A percentile compares a stretch with the other conserved stretches of the same genome.
Conservation (phyloP, 1,139 yeast genomes). For the Magnusiomyces clavatus region DNA sequence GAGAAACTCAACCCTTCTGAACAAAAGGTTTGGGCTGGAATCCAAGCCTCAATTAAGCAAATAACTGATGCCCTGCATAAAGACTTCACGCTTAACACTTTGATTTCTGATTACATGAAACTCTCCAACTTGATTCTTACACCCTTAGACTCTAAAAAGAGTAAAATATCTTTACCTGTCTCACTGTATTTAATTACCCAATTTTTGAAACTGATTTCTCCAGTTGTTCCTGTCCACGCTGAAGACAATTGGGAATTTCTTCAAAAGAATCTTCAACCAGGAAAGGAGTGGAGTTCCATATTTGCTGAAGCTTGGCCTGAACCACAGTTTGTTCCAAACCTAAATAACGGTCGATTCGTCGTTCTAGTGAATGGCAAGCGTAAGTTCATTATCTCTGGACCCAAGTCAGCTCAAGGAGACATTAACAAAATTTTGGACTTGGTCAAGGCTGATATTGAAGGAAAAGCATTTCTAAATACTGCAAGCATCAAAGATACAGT, state of each 20-base stretch:
- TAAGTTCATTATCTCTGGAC: constrained; percentile 37
- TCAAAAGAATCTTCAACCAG: constrained; percentile 24
- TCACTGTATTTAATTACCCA: constrained; percentile 42
- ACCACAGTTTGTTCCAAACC: constrained; percentile 14
- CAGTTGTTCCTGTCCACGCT: constrained; percentile 71
- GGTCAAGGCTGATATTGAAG: constrained; percentile 16
- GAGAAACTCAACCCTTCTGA: constrained; percentile 39
- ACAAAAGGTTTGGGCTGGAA: constrained; percentile 47
- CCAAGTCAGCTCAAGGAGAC: constrained; percentile 32
- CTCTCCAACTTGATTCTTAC: constrained; percentile 49
- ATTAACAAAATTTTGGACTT: constrained; percentile 29
- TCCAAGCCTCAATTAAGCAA: constrained; percentile 42
- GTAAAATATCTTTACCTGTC: constrained; percentile 31
- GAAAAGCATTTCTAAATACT: constrained; percentile 17
- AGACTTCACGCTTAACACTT: constrained; percentile 66
- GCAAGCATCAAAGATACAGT: constrained; percentile 19
- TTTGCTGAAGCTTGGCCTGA: constrained; percentile 35
- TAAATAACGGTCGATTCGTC: constrained; percentile 13
- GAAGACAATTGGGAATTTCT: constrained; percentile 76
- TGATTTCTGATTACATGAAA: constrained; percentile 86
- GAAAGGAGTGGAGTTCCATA: constrained; percentile 34
- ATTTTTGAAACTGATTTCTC: constrained; percentile 53
- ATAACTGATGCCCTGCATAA: constrained; percentile 54
- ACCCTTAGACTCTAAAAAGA: constrained; percentile 30
- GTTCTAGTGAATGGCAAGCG: constrained; percentile 66